These are phyloP conservation scores for Herpetomonas tarakana DNA, from an alignment of 208 protist species.

Conservation along the genomic window DNA sequence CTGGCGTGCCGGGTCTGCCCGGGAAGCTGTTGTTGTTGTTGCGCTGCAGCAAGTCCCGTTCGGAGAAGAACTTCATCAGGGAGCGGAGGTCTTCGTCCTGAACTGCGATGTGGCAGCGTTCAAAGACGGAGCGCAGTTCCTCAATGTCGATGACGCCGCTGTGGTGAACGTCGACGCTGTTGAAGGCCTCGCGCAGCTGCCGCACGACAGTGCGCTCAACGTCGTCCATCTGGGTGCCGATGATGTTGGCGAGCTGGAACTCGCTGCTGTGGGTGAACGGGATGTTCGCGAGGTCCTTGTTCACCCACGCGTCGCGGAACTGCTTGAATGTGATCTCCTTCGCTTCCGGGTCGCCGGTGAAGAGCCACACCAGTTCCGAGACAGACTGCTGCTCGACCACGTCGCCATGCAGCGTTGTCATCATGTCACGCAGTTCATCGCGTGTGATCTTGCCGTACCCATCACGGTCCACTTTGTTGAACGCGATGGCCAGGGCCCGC, in stretches of 20 bases:
- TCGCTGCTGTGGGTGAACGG: constrained; percentile 53
- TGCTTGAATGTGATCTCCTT: constrained; percentile 69
- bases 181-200: constrained; percentile 78
- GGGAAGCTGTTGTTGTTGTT: neutral
- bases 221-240: constrained; percentile 68
- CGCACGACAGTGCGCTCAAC: constrained; percentile 75
- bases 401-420: constrained; percentile 69
- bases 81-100: constrained; percentile 60
- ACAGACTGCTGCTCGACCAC: constrained; percentile 53
- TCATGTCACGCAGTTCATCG: constrained; percentile 84
- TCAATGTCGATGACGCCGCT: constrained; percentile 68
- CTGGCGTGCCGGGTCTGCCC: too few relatives aligned
- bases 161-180: constrained; percentile 82
- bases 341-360: constrained; percentile 58
- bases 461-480: constrained; percentile 77
- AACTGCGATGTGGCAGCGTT: constrained; percentile 51
- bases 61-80: constrained; percentile 78
- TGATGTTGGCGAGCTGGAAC: constrained; percentile 84
- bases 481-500: constrained; percentile 59
- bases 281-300: constrained; percentile 62
- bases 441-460: constrained; percentile 75
- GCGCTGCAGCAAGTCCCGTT: constrained; percentile 21
- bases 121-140: constrained; percentile 65
- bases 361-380: constrained; percentile 65
- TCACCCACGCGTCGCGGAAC: constrained; percentile 86